Evolutionary conservation across 805 yeast genomes (phyloP).

Genomic region (Clavispora carvajalis): DNA sequence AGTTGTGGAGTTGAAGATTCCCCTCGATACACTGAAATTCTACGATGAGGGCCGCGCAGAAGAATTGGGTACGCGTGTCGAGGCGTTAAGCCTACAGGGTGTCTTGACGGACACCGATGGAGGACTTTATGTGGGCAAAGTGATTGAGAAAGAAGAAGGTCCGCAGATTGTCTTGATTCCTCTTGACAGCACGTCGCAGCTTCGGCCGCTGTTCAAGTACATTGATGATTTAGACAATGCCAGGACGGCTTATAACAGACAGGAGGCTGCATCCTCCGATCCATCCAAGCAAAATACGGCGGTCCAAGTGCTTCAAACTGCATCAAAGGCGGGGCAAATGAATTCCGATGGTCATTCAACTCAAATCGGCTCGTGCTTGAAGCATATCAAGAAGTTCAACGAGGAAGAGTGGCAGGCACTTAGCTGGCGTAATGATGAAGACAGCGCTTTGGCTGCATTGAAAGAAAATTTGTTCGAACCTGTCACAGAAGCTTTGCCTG

Average conservation of each 20-base stretch:
- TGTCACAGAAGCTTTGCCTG: conserved; percentile 11
- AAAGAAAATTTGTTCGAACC: conserved; percentile 13
- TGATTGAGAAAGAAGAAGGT: conserved; percentile 17
- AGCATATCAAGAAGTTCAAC: conserved; percentile 33
- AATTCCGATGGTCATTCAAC: conserved; percentile 23
- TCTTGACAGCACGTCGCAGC: conserved; percentile 62
- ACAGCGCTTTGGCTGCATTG: conserved; percentile 14
- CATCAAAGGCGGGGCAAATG: conserved; percentile 27
- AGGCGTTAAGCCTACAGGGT: conserved; percentile 64
- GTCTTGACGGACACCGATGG: conserved; percentile 55
- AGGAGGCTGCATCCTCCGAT: conserved; percentile 25
- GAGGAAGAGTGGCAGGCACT: conserved; percentile 37
- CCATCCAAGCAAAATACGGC: conserved; percentile 17
- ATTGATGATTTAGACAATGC: conserved; percentile 56
- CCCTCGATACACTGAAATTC: conserved; percentile 62
- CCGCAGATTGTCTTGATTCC: conserved; percentile 57
- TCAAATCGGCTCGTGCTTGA: conserved; percentile 36
- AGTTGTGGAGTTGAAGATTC: conserved; percentile 69
- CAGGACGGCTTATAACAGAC: conserved; percentile 35
- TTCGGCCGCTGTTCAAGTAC: conserved; percentile 77
- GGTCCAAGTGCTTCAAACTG: conserved; percentile 38
- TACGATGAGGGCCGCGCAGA: conserved; percentile 61
- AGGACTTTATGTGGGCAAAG: conserved; percentile 32
- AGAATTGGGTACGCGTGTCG: conserved; percentile 57
- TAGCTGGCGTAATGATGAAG: conserved; percentile 22